phyloP scores from a whole-genome alignment of 129 eudicot species.

The Chrysanthemum seticuspe region DNA sequence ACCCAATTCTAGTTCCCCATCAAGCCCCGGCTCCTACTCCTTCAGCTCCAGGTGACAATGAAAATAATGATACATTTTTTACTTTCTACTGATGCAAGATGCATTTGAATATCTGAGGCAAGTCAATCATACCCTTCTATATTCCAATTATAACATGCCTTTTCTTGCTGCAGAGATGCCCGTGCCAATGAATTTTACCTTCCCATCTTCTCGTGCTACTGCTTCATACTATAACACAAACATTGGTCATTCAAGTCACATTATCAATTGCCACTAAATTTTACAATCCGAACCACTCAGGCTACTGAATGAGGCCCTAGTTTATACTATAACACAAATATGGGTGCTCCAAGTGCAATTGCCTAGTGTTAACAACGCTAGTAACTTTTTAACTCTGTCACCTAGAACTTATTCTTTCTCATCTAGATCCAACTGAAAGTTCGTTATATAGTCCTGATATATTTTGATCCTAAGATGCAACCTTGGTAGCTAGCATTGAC shows the following conservation, averaged over 20 bases:
- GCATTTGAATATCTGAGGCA: conserved; percentile 64
- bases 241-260: no score
- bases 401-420: no score
- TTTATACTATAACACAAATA: background rate
- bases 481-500: no score
- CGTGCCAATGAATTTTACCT: conserved; percentile 40
- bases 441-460: no score
- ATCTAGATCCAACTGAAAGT: no score
- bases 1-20: no score
- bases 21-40: no score
- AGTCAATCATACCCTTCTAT: conserved; percentile 52
- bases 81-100: conserved; percentile 54
- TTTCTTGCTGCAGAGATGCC: conserved; percentile 62
- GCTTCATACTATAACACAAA: no score
- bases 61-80: conserved; percentile 43
- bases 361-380: no score
- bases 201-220: background rate
- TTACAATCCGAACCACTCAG: background rate
- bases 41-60: conserved; percentile 24
- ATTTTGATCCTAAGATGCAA: no score
- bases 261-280: background rate
- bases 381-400: no score
- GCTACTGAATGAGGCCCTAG: background rate
- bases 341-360: background rate
- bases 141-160: conserved; percentile 50